Evolutionary conservation across 345 rosid genomes (phyloP).

Genomic region (Hibiscus trionum): DNA sequence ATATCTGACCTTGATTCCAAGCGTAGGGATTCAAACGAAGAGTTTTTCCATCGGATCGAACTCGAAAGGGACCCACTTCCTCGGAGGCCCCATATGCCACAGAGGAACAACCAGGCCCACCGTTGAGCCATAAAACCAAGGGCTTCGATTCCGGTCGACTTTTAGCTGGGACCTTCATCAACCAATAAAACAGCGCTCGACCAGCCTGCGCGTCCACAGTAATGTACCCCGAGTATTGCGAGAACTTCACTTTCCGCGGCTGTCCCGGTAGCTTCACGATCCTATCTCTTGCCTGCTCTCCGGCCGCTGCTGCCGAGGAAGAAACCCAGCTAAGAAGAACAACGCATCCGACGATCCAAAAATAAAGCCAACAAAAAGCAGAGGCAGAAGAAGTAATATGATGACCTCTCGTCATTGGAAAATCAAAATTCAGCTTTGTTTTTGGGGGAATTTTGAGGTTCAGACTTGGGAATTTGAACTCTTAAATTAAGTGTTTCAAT

Average conservation of each 20-base stretch:
- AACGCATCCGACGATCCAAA: neutral
- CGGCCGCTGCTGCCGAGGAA: neutral
- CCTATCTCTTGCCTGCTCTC: constrained; percentile 45
- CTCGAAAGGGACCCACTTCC: constrained; percentile 89
- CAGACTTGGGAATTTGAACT: constrained; percentile 5
- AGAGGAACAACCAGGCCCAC: constrained; percentile 94
- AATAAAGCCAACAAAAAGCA: neutral
- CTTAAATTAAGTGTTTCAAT: neutral
- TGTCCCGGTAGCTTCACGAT: constrained; percentile 60
- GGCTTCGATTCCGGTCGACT: constrained; percentile 34
- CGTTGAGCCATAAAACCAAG: constrained; percentile 72
- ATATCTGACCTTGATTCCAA: constrained; percentile 59
- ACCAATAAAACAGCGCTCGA: constrained; percentile 76
- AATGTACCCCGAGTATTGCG: constrained; percentile 73
- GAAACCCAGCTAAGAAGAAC: constrained; percentile 7
- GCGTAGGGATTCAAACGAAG: constrained; percentile 48
- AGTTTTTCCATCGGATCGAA: constrained; percentile 46
- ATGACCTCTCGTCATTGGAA: constrained; percentile 3
- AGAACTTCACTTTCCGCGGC: constrained; percentile 54
- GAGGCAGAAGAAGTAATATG: neutral
- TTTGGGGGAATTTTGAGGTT: neutral
- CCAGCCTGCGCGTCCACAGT: constrained; percentile 45
- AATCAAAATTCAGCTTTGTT: neutral
- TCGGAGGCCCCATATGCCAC: constrained; percentile 81
- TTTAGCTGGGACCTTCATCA: constrained; percentile 36